Conservation (phyloP, 2,329 filamentous ascomycete genomes). For the Cordyceps cicadae region DNA sequence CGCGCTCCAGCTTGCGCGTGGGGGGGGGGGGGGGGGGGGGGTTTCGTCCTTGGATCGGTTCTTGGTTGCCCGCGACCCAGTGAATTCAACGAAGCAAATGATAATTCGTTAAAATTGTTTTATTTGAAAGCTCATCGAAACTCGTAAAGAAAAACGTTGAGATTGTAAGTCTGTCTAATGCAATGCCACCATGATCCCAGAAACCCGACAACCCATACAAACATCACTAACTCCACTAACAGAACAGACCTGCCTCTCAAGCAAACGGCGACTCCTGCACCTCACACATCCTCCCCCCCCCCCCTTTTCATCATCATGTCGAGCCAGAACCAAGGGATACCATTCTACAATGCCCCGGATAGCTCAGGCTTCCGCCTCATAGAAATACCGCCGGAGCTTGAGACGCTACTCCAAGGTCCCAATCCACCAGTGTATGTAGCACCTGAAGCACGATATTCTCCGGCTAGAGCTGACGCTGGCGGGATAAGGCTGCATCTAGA, state of each 20-base stretch:
- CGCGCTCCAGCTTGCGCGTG: background rate
- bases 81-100: background rate
- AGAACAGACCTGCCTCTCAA: background rate
- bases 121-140: no score
- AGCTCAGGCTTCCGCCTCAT: conserved; percentile 50
- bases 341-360: conserved; percentile 41
- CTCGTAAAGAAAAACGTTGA: no score
- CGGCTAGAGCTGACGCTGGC: conserved; percentile 1
- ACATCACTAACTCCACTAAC: background rate
- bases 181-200: background rate
- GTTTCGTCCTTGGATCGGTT: no score
- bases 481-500: conserved; percentile 40
- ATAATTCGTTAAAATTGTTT: background rate
- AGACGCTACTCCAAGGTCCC: conserved; percentile 45
- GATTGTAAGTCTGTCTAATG: background rate
- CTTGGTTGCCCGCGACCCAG: no score
- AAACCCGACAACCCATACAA: background rate
- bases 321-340: conserved; percentile 40
- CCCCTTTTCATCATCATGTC: conserved; percentile 27
- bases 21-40: no score
- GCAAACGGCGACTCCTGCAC: background rate
- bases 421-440: conserved; percentile 42
- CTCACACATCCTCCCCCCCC: background rate
- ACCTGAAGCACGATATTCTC: background rate
- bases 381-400: conserved; percentile 53